Evolutionary conservation across 163 green algal genomes (phyloP).

Genomic region (Prototheca cutis): DNA sequence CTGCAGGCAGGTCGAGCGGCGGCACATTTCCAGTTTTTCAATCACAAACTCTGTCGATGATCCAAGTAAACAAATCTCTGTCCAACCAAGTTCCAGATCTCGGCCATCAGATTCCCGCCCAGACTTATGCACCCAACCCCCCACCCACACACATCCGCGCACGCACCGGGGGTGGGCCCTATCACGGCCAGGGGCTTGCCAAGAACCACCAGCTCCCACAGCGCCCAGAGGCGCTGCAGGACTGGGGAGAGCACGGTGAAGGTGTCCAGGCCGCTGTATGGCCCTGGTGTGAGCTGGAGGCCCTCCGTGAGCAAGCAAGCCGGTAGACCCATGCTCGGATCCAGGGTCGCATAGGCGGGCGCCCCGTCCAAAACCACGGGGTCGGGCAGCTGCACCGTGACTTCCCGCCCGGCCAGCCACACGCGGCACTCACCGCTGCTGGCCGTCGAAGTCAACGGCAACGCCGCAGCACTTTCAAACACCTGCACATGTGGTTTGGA

Average conservation of each 20-base stretch:
- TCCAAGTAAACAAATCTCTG: no score
- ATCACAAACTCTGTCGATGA: no score
- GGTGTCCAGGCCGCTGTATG: conserved; percentile 18
- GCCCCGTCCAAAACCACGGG: conserved; percentile 15
- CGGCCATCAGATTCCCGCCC: no score
- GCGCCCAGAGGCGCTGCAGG: conserved; percentile 43
- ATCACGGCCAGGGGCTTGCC: conserved; percentile 69
- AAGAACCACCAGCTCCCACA: conserved; percentile 66
- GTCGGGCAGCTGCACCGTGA: conserved; percentile 28
- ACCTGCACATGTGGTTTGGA: no score
- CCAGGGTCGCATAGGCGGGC: conserved; percentile 14
- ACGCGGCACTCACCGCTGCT: conserved; percentile 27
- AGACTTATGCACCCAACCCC: no score
- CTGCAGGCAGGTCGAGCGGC: no score
- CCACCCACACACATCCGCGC: no score
- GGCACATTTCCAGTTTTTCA: no score
- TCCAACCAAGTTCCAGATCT: no score
- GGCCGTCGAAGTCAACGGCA: conserved; percentile 14
- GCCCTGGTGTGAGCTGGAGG: conserved; percentile 2
- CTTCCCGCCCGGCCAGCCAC: conserved; percentile 14
- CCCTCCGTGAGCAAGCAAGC: conserved; percentile 11
- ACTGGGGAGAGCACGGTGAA: conserved; percentile 28
- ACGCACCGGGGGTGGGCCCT: conserved; percentile 54
- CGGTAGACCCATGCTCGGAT: conserved; percentile 11
- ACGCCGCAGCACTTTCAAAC: conserved; percentile 35